Base-by-base conservation (phyloP, 1,139 yeast species). In the Lodderomyces pseudojiufengensis region DNA sequence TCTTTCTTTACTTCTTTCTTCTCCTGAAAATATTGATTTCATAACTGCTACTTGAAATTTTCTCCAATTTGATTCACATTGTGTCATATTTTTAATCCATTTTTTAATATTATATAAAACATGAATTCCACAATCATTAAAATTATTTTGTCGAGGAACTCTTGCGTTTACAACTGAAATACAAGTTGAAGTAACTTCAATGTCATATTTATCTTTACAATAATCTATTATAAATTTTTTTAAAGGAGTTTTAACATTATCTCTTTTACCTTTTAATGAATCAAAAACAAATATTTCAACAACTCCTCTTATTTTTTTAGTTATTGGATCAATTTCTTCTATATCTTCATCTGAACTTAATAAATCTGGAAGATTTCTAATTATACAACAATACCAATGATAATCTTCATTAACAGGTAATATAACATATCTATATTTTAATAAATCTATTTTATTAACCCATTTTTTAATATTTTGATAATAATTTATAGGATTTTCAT, bases 41-140 rank as follows among this genome's bases (percentile, higher is more conserved):
- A 47, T 36, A 38, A 28, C 24, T 3, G 14, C 12, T 3, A 26
- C 14, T 12, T 34, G 42, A 26, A 34, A 35, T 32, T 47, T 46
- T 39, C 62, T 58, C 86, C 88, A 80, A 9, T 76, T 48, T 24
- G 57, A 54, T 27, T 79, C 67, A 40, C 85, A 77, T 29, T 54
- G 63, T 0, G 54, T 53, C 0, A 81, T 78, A 32, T 72, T 59
- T 25, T 65, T 60, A 34, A 86, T 63, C 64, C 90, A 84, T 47
- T 73, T 76, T 42, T 76, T 72, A 10, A 85, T 75, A 50, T 86
- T 92, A 50, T 83, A 83, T 18, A 94, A 81, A 4, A 92, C 84
- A 61, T 86, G 97, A 15, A 94, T 78, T 1, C 99, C 99, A 62
- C 99, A 94, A 55, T 94, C 98, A 52, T 90, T 86, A 59, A 81